phyloP scores from a whole-genome alignment of 2,329 filamentous ascomycete genomes.

The Zasmidium angulare region DNA sequence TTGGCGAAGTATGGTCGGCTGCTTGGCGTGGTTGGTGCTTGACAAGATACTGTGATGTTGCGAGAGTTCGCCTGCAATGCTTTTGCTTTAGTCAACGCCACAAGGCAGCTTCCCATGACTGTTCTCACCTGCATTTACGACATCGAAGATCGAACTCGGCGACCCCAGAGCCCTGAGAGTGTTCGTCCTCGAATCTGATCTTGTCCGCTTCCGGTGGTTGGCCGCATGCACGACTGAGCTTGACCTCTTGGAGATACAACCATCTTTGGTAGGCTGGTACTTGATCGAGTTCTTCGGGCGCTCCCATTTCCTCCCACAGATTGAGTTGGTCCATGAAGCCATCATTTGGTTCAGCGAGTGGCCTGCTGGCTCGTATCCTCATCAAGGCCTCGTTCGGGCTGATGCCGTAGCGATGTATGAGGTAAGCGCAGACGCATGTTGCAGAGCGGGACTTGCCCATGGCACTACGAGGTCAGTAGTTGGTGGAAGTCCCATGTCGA shows the following conservation, averaged over 20 bases:
- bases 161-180: slow-evolving; percentile 38
- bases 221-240: slow-evolving; percentile 68
- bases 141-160: slow-evolving; percentile 70
- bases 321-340: slow-evolving; percentile 89
- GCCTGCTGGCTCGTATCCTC: slow-evolving; percentile 67
- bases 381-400: slow-evolving; percentile 65
- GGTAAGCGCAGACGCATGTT: slow-evolving; percentile 77
- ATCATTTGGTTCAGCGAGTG: slow-evolving; percentile 82
- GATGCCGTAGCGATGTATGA: slow-evolving; percentile 62
- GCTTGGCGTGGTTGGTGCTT: slow-evolving; percentile 51
- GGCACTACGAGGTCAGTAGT: slow-evolving; percentile 54
- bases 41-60: slow-evolving; percentile 66
- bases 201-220: slow-evolving; percentile 73
- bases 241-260: slow-evolving; percentile 66
- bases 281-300: slow-evolving; percentile 65
- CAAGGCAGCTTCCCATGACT: not conserved
- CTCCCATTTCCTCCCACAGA: slow-evolving; percentile 85
- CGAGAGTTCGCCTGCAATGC: slow-evolving; percentile 54
- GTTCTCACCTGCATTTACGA: slow-evolving; percentile 77
- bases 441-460: slow-evolving; percentile 96
- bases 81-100: not conserved
- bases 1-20: slow-evolving; percentile 10
- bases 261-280: slow-evolving; percentile 80
- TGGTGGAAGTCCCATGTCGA: slow-evolving; percentile 1
- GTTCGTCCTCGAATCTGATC: slow-evolving; percentile 78